Percentiles rank a stretch among this genome's conserved stretches.
phyloP scores from a whole-genome alignment of 78 protist genomes.

The Protostelium mycophagum region DNA sequence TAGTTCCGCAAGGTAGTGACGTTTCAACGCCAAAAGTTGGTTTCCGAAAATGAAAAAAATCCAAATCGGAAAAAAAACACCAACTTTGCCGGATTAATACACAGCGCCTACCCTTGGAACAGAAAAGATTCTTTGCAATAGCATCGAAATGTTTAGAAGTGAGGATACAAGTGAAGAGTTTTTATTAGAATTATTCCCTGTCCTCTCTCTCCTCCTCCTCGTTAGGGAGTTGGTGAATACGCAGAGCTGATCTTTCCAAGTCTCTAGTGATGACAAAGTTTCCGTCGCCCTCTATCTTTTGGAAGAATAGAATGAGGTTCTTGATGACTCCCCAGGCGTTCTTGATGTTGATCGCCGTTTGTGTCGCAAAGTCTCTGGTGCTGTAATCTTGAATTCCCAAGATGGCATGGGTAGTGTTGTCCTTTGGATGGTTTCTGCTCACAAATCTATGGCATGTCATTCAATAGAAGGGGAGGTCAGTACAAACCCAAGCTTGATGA shows the following conservation, averaged over 20 bases:
- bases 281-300: neutral
- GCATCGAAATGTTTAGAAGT: too few species aligned
- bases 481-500: constrained; percentile 65
- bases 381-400: constrained; percentile 59
- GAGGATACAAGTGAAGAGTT: too few species aligned
- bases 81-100: too few species aligned
- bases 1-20: too few species aligned
- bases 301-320: constrained; percentile 13
- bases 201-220: neutral
- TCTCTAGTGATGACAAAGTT: neutral
- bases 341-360: constrained; percentile 54
- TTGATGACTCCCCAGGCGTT: constrained; percentile 65
- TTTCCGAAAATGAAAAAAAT: too few species aligned
- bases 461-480: neutral
- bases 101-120: too few species aligned
- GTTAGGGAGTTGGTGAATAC: neutral
- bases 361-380: constrained; percentile 58
- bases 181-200: too few species aligned
- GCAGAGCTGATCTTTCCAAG: neutral
- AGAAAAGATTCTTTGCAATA: too few species aligned
- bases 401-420: constrained; percentile 23
- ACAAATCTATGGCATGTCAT: neutral
- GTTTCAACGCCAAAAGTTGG: too few species aligned
- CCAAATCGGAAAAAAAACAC: too few species aligned
- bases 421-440: constrained; percentile 18